Percentiles rank a stretch among this genome's conserved stretches.
Conservation (phyloP, 495 filamentous ascomycete species). For the Penicillium atrosanguineum region DNA sequence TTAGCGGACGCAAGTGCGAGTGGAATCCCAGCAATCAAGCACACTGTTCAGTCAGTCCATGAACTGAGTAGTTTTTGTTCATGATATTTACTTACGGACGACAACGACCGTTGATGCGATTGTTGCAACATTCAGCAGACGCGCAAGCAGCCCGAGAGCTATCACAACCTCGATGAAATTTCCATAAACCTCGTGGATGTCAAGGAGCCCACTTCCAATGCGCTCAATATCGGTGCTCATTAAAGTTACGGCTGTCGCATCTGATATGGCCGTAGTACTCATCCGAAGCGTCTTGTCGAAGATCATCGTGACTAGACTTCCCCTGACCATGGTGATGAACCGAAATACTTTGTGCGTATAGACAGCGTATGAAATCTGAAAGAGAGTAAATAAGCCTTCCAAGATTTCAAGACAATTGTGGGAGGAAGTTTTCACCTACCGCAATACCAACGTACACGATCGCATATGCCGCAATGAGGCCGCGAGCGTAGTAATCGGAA, state of each 20-base stretch:
- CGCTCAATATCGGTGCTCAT: constrained; percentile 59
- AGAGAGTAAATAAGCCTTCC: background rate
- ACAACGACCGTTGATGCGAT: constrained; percentile 47
- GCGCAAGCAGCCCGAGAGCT: constrained; percentile 50
- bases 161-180: constrained; percentile 51
- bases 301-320: constrained; percentile 49
- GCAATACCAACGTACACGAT: constrained; percentile 59
- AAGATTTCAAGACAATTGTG: too few species aligned
- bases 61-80: background rate
- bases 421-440: constrained; percentile 11
- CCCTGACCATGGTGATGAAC: constrained; percentile 50
- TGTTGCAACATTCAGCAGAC: constrained; percentile 44
- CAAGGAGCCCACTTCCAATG: constrained; percentile 31
- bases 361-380: constrained; percentile 34
- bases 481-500: constrained; percentile 42
- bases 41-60: constrained; percentile 12
- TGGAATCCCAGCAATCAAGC: constrained; percentile 19
- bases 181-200: constrained; percentile 50
- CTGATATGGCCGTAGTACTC: constrained; percentile 35
- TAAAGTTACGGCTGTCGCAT: constrained; percentile 51
- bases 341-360: constrained; percentile 53
- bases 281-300: constrained; percentile 43
- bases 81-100: constrained; percentile 32
- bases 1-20: constrained; percentile 17
- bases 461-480: constrained; percentile 55